Percentiles rank a stretch among this genome's conserved stretches.
Conservation (phyloP, 352 stramenopile genomes). For the Phytophthora sp. region DNA sequence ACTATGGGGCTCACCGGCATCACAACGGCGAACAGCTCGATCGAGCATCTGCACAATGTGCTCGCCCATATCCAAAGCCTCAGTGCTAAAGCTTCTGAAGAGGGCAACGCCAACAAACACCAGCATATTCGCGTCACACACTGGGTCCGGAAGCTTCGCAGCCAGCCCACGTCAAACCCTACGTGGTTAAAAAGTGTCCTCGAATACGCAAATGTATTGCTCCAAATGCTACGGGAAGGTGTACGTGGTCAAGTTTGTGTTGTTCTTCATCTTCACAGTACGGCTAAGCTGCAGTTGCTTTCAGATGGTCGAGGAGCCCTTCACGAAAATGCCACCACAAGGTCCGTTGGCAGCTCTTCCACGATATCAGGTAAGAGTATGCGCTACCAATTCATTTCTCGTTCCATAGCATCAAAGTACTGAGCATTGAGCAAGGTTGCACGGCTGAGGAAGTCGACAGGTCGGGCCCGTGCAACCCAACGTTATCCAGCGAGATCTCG, state of each 20-base stretch:
- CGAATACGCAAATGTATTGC: constrained; percentile 46
- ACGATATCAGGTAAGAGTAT: constrained; percentile 43
- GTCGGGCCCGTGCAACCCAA: neutral
- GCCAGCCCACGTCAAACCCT: constrained; percentile 56
- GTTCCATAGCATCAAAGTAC: neutral
- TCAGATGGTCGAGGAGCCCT: constrained; percentile 59
- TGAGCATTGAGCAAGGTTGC: constrained; percentile 28
- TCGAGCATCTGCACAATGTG: constrained; percentile 38
- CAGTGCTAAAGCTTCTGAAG: constrained; percentile 13
- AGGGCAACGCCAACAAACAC: constrained; percentile 41
- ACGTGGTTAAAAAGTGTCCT: constrained; percentile 67
- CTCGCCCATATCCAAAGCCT: constrained; percentile 53
- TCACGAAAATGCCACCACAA: constrained; percentile 70
- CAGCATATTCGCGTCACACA: constrained; percentile 65
- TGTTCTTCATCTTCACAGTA: neutral
- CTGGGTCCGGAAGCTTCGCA: constrained; percentile 63
- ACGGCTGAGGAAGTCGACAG: constrained; percentile 12
- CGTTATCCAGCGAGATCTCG: neutral
- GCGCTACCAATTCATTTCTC: neutral
- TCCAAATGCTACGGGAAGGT: constrained; percentile 62
- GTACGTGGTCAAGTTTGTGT: constrained; percentile 29
- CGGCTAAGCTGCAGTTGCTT: neutral
- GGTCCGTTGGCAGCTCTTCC: constrained; percentile 56
- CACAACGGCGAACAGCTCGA: constrained; percentile 14
- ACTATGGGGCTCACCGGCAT: constrained; percentile 13